These are phyloP conservation scores for Rhodofomes roseus DNA, from an alignment of 1,284 basidiomycete genomes.

Conservation along the genomic window DNA sequence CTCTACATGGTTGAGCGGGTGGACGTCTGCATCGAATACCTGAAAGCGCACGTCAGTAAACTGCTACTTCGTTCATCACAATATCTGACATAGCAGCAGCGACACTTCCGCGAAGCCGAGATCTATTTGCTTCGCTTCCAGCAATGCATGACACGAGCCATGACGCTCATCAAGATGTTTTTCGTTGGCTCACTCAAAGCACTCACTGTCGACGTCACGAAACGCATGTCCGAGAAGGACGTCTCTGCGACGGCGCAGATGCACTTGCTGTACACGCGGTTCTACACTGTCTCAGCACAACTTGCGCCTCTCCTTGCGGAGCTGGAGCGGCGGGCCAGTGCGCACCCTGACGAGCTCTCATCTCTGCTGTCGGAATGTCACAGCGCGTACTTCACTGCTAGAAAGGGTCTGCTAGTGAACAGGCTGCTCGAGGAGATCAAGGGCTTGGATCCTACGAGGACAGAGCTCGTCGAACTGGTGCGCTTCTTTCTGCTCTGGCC, in stretches of 20 bases:
- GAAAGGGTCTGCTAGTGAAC: conserved; percentile 68
- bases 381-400: conserved; percentile 70
- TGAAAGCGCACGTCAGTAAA: conserved; percentile 75
- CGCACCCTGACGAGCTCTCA: conserved; percentile 75
- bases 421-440: conserved; percentile 78
- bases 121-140: conserved; percentile 90
- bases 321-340: conserved; percentile 71
- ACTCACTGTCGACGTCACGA: conserved; percentile 70
- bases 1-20: conserved; percentile 91
- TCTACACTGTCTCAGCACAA: conserved; percentile 66
- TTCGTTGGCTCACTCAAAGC: conserved; percentile 81
- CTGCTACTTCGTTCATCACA: not conserved
- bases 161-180: conserved; percentile 95
- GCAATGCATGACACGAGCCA: conserved; percentile 92
- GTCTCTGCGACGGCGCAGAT: conserved; percentile 79
- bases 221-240: conserved; percentile 75
- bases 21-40: conserved; percentile 87
- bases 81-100: conserved; percentile 38
- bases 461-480: conserved; percentile 85
- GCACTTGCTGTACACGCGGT: conserved; percentile 88
- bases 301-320: conserved; percentile 78
- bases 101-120: conserved; percentile 87
- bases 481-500: not conserved
- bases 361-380: conserved; percentile 83
- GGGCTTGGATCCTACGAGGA: conserved; percentile 71